These are phyloP conservation scores for Mortierella sp. DNA, from an alignment of 371 early-diverging fungal species.

Conservation along the genomic window DNA sequence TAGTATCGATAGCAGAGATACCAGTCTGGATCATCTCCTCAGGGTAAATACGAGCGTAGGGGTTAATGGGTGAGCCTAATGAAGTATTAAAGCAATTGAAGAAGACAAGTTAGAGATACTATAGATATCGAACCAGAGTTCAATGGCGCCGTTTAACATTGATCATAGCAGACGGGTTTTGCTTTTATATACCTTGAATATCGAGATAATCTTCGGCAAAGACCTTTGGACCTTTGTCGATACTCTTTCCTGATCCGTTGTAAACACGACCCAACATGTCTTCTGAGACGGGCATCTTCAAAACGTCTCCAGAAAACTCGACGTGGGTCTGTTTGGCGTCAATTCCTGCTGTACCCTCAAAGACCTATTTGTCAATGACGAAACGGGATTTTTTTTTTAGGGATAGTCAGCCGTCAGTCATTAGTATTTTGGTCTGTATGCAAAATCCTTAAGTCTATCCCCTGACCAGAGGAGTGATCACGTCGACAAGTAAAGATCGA, in stretches of 20 bases:
- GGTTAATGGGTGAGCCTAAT: slow-evolving; percentile 98
- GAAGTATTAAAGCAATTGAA: background rate
- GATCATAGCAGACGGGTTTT: background rate
- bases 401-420: slow-evolving; percentile 20
- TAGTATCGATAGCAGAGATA: slow-evolving; percentile 99
- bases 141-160: background rate
- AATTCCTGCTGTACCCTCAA: slow-evolving; percentile 99
- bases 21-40: slow-evolving; percentile 99
- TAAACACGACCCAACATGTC: slow-evolving; percentile 99
- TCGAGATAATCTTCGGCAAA: slow-evolving; percentile 99
- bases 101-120: background rate
- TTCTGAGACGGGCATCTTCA: slow-evolving; percentile 99
- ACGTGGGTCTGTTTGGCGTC: slow-evolving; percentile 98
- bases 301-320: slow-evolving; percentile 98
- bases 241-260: slow-evolving; percentile 99
- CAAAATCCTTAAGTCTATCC: background rate
- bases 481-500: slow-evolving; percentile 18
- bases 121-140: background rate
- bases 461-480: slow-evolving; percentile 41
- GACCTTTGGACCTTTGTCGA: slow-evolving; percentile 99
- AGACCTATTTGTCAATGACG: slow-evolving; percentile 76
- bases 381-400: slow-evolving; percentile 10
- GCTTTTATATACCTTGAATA: slow-evolving; percentile 83
- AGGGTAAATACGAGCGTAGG: slow-evolving; percentile 99
- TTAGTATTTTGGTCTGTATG: slow-evolving; percentile 8